Evolutionary conservation across 345 rosid genomes (phyloP).

Genomic region (Pugionium dolabratum): DNA sequence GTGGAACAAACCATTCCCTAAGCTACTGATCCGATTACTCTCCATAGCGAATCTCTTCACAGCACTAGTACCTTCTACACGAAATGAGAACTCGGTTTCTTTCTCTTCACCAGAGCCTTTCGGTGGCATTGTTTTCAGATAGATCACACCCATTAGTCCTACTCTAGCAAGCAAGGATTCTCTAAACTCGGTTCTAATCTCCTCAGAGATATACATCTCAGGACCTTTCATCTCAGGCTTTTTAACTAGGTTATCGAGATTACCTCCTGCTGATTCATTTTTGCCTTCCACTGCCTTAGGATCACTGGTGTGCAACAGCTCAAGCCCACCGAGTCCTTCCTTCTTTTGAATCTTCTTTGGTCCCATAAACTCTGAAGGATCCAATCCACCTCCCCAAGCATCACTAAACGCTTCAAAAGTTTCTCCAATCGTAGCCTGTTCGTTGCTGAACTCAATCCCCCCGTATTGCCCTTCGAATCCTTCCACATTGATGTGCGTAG

Average conservation of each 20-base stretch:
- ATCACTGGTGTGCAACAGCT: constrained; percentile 80
- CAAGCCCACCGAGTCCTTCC: constrained; percentile 95
- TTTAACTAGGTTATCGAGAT: constrained; percentile 77
- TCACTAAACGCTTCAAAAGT: constrained; percentile 86
- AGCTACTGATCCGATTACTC: constrained; percentile 73
- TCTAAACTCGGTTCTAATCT: constrained; percentile 90
- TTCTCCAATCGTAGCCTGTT: constrained; percentile 87
- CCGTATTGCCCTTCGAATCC: constrained; percentile 98
- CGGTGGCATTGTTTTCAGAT: constrained; percentile 78
- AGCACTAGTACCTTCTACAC: constrained; percentile 65
- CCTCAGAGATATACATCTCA: constrained; percentile 86
- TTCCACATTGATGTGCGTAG: constrained; percentile 85
- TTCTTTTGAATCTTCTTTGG: constrained; percentile 66
- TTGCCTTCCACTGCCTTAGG: constrained; percentile 45
- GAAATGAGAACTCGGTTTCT: constrained; percentile 91
- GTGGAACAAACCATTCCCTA: constrained; percentile 87
- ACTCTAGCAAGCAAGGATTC: constrained; percentile 91
- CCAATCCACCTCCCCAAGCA: constrained; percentile 99
- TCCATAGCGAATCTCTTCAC: constrained; percentile 85
- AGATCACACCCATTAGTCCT: constrained; percentile 90
- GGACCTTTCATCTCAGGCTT: constrained; percentile 93
- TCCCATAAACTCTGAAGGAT: constrained; percentile 90
- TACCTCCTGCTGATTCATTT: constrained; percentile 46
- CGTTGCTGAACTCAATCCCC: constrained; percentile 88
- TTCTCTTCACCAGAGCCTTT: constrained; percentile 70